Evolutionary conservation across 2,329 filamentous ascomycete species (phyloP), one percentile per base, ranked within the genome.

Genomic region (Coniochaeta sp.): DNA sequence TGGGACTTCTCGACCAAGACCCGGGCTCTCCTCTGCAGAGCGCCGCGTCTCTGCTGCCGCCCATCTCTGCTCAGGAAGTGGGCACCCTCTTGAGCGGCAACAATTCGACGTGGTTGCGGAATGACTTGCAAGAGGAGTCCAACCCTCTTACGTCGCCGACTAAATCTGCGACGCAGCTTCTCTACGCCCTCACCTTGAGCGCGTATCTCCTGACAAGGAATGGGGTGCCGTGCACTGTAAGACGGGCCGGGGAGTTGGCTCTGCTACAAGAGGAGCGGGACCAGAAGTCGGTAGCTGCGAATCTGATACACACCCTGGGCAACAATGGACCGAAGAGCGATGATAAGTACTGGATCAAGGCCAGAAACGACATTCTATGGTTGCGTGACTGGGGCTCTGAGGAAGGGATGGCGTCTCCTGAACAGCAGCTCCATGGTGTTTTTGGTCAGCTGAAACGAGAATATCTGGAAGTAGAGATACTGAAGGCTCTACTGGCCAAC

Each of bases 341-440:
- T 50, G 83, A 88, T 53, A 74, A 74, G 30, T 81, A 79, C 55
- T 88, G 85, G 85, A 69, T 75, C 24, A 73, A 71, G 50, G 76
- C 79, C 12, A 77, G 87, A 52, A 77, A 78, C 38, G 82, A 85
- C 59, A 66, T 91, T 8, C 63, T 90, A 4, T 92, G 88, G 88
- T 72, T 92, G 27, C 82, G 83, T 62, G 78, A 79, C 60, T 91
- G 87, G 87, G 84, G 84, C 30, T 74, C 75, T 22, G 73, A 78
- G 53, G 68, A 77, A 51, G 61, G 67, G 52, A 53, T 53, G 49
- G 10, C 40, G 18, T 52, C 52, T 3, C 35, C 57, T 3, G 56
- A 58, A n/a, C 49, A 56, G 18, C 62, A 61, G 18, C 71, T 68
- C 24, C 69, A 70, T 32, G 79, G 84, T 20, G 70, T 81, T 9